A percentile compares a stretch with the other conserved stretches of the same genome.
Evolutionary conservation across 768 basidiomycete genomes (phyloP).

Genomic region (Pisolithus microcarpus): DNA sequence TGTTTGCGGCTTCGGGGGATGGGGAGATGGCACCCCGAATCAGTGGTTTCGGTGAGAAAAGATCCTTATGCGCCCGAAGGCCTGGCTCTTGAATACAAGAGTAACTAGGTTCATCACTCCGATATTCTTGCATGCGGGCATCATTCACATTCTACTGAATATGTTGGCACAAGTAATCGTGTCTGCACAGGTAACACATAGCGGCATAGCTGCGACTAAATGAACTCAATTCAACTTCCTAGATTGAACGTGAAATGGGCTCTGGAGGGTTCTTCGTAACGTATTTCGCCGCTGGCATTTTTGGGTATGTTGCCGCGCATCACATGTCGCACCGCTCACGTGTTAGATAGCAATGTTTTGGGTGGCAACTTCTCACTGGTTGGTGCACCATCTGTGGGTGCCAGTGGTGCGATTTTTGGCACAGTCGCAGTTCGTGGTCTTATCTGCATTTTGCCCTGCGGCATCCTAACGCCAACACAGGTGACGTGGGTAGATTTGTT

Average conservation of each 20-base stretch:
- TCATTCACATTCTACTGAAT: conserved; percentile 87
- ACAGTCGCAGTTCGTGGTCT: conserved; percentile 57
- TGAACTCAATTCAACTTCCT: conserved; percentile 5
- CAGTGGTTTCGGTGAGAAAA: conserved; percentile 47
- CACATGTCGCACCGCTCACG: conserved; percentile 2
- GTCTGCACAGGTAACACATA: conserved; percentile 58
- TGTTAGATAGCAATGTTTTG: conserved; percentile 57
- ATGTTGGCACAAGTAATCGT: conserved; percentile 79
- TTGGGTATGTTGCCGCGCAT: conserved; percentile 49
- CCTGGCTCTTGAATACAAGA: conserved; percentile 31
- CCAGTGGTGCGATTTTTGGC: conserved; percentile 89
- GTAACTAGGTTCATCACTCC: conserved; percentile 68
- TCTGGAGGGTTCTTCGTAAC: conserved; percentile 77
- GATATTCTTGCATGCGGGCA: conserved; percentile 91
- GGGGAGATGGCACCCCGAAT: conserved; percentile 37
- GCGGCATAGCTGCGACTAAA: background rate
- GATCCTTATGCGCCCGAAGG: conserved; percentile 23
- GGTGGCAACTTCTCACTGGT: conserved; percentile 92
- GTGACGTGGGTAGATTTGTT: conserved; percentile 84
- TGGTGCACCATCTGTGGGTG: conserved; percentile 84
- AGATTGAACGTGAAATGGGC: conserved; percentile 92
- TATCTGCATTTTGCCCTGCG: background rate
- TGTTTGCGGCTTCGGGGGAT: conserved; percentile 86
- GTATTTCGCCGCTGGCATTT: conserved; percentile 88
- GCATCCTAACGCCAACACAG: conserved; percentile 21